Conservation (phyloP, 148 eudicot species). For the Fagopyrum tataricum region DNA sequence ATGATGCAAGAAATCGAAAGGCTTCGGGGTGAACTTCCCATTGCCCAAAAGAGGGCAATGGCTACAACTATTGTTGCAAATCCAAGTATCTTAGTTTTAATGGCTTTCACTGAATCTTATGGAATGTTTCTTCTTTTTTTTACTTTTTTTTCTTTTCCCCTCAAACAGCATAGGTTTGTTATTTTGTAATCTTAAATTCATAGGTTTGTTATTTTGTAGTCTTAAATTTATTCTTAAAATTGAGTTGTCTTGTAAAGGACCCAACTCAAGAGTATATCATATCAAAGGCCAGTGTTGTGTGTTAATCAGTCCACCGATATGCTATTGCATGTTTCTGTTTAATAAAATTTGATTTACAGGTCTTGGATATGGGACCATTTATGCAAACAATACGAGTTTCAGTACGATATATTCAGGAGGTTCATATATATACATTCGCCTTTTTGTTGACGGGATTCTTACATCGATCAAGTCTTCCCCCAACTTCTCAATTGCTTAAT, state of each 20-base stretch:
- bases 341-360: conserved; percentile 25
- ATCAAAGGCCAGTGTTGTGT: too few relatives aligned
- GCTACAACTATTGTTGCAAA: conserved; percentile 46
- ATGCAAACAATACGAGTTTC: conserved; percentile 30
- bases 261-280: background rate
- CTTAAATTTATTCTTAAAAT: background rate
- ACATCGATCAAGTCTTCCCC: too few relatives aligned
- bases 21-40: conserved; percentile 50
- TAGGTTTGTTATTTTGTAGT: too few relatives aligned
- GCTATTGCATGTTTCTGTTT: background rate
- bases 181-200: background rate
- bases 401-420: conserved; percentile 32
- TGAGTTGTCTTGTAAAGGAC: background rate
- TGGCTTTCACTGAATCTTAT: too few relatives aligned
- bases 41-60: conserved; percentile 69
- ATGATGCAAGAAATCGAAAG: conserved; percentile 50
- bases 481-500: too few relatives aligned
- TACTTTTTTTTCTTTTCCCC: background rate
- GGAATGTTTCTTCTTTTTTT: background rate
- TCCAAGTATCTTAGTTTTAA: conserved; percentile 34
- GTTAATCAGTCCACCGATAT: background rate
- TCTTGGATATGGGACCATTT: conserved; percentile 36
- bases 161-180: conserved; percentile 3
- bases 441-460: too few relatives aligned
- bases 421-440: too few relatives aligned